phyloP scores from a whole-genome alignment of 257 asterid genomes.

The Paraleonurus japonicus region DNA sequence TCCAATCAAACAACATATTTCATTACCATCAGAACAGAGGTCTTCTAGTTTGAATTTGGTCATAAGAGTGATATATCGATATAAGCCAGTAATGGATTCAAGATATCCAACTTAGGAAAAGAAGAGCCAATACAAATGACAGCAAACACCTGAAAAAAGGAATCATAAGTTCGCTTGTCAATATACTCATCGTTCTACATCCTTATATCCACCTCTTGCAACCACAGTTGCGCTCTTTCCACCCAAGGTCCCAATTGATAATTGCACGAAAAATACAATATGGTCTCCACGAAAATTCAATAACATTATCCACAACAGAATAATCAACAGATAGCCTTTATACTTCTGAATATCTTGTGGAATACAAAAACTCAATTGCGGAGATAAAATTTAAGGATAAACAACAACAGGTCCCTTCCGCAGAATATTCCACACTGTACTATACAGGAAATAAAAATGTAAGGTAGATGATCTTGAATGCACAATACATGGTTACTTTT shows the following conservation, averaged over 20 bases:
- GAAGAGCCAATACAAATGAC: background rate
- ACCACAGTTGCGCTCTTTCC: background rate
- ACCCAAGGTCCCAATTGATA: background rate
- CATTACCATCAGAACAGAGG: background rate
- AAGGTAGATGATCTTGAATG: background rate
- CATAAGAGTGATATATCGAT: background rate
- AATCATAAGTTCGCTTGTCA: background rate
- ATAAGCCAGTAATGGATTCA: background rate
- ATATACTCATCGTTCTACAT: background rate
- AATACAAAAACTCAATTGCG: background rate
- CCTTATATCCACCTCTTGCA: background rate
- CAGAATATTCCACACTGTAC: background rate
- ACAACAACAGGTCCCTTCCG: background rate
- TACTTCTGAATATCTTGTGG: slow-evolving; percentile 2
- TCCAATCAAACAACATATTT: background rate
- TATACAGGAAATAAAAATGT: background rate
- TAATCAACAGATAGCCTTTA: background rate
- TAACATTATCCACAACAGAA: background rate
- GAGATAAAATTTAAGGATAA: background rate
- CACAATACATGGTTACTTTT: background rate
- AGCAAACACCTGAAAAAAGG: background rate
- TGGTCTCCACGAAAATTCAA: background rate
- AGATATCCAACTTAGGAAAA: background rate
- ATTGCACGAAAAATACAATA: background rate
- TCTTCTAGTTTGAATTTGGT: background rate